Conservation (phyloP, 306 rosid species). For the Pterocarpus santalinus region DNA sequence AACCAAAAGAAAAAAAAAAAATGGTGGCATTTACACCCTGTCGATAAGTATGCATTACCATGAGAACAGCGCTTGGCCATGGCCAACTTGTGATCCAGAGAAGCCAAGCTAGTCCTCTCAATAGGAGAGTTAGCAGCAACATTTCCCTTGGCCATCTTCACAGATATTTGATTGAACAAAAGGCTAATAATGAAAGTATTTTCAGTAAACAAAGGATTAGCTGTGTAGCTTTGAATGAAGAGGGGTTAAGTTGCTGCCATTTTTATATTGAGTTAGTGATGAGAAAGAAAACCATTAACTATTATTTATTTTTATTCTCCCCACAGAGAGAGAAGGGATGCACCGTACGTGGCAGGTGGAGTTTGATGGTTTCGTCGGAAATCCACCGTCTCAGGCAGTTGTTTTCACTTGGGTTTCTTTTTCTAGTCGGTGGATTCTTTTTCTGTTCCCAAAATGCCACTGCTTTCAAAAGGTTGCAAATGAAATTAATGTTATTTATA, state of each 20-base stretch:
- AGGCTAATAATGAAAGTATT: background rate
- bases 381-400: constrained; percentile 53
- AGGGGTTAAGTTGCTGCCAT: constrained; percentile 37
- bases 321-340: constrained; percentile 20
- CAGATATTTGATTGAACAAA: constrained; percentile 9
- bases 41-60: constrained; percentile 50
- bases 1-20: background rate
- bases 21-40: background rate
- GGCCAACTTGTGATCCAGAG: constrained; percentile 81
- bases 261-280: constrained; percentile 53
- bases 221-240: constrained; percentile 51
- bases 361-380: constrained; percentile 69
- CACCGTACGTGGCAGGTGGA: background rate
- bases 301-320: background rate
- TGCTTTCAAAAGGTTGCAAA: background rate
- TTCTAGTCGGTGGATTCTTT: constrained; percentile 38
- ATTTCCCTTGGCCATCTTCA: constrained; percentile 67
- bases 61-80: constrained; percentile 85
- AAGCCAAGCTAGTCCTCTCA: constrained; percentile 63
- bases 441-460: constrained; percentile 36
- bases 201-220: background rate
- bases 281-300: background rate
- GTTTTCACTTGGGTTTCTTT: constrained; percentile 56
- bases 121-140: constrained; percentile 63
- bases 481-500: background rate